Percentiles rank a stretch among this genome's conserved stretches.
phyloP scores from a whole-genome alignment of 1,284 basidiomycete species.

The Trametes polyzona region DNA sequence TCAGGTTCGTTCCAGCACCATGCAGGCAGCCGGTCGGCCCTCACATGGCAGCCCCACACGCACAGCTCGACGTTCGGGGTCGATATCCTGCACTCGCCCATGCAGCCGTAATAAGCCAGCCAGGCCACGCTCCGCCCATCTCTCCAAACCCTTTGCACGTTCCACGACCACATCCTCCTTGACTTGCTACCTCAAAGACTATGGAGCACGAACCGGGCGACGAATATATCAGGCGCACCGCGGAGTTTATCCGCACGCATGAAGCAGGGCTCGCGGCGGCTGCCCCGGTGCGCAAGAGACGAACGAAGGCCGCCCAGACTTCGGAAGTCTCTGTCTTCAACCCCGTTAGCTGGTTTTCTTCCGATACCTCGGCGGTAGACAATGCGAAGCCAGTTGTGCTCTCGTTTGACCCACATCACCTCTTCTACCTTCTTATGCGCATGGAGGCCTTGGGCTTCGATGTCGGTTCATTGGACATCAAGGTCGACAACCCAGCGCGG shows the following conservation, averaged over 20 bases:
- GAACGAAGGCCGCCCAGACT: conserved; percentile 40
- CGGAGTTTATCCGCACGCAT: conserved; percentile 70
- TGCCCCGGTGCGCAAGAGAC: conserved; percentile 54
- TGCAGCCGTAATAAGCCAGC: conserved; percentile 22
- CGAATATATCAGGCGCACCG: conserved; percentile 69
- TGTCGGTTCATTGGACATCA: conserved; percentile 83
- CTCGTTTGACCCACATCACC: conserved; percentile 77
- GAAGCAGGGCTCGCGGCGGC: conserved; percentile 72
- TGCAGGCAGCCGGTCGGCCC: neutral
- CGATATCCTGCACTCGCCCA: conserved; percentile 4
- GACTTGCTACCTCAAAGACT: conserved; percentile 13
- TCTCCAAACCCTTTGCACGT: conserved; percentile 10
- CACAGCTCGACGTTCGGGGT: conserved; percentile 14
- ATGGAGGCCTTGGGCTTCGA: conserved; percentile 78
- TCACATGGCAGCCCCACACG: neutral
- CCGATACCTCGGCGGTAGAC: conserved; percentile 39
- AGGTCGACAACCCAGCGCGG: conserved; percentile 68
- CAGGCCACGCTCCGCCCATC: conserved; percentile 10
- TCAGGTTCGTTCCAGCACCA: conserved; percentile 6
- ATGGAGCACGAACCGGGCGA: conserved; percentile 75
- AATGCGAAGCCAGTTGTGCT: conserved; percentile 63
- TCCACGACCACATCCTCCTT: conserved; percentile 16
- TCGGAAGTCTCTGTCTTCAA: conserved; percentile 52
- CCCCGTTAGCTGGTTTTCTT: conserved; percentile 65
- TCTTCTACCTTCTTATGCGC: conserved; percentile 88